Percentiles rank a stretch among this genome's conserved stretches.
Conservation (phyloP, 495 filamentous ascomycete species). For the Podospora anserina region DNA sequence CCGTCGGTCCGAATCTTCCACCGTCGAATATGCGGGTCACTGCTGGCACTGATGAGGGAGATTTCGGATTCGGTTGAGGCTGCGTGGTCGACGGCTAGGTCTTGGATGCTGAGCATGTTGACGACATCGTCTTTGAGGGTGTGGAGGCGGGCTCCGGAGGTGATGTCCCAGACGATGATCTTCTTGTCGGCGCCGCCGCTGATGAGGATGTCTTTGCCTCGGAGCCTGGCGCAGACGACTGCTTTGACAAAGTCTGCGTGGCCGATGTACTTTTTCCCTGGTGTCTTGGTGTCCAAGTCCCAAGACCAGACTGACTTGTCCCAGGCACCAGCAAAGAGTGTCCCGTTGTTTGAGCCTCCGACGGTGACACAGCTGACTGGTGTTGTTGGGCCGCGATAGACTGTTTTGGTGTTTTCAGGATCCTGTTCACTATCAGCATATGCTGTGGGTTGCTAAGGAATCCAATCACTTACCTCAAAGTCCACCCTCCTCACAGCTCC, state of each 20-base stretch:
- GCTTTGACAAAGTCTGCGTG: conserved; percentile 91
- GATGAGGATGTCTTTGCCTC: conserved; percentile 64
- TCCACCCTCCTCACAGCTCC: conserved; percentile 70
- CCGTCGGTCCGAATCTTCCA: conserved; percentile 55
- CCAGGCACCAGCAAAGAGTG: conserved; percentile 86
- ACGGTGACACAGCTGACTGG: conserved; percentile 77
- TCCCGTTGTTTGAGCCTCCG: conserved; percentile 49
- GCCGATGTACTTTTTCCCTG: conserved; percentile 60
- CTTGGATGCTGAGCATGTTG: conserved; percentile 73
- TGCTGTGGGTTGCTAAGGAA: neutral
- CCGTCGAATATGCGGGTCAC: conserved; percentile 77
- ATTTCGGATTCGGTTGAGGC: conserved; percentile 46
- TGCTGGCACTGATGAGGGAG: conserved; percentile 72
- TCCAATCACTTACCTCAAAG: conserved; percentile 63
- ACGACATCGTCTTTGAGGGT: conserved; percentile 62
- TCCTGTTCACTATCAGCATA: conserved; percentile 20
- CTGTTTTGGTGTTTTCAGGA: conserved; percentile 34
- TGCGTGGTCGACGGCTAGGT: conserved; percentile 68
- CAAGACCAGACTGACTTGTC: conserved; percentile 88
- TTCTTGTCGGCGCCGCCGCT: conserved; percentile 84
- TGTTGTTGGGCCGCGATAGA: conserved; percentile 71
- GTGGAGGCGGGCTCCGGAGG: conserved; percentile 63
- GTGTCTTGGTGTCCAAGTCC: conserved; percentile 56
- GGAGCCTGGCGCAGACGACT: conserved; percentile 54
- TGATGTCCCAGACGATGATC: conserved; percentile 78